Percentiles rank a stretch among this genome's conserved stretches.
Evolutionary conservation across 345 rosid genomes (phyloP).

Genomic region (Limnanthes douglasii): DNA sequence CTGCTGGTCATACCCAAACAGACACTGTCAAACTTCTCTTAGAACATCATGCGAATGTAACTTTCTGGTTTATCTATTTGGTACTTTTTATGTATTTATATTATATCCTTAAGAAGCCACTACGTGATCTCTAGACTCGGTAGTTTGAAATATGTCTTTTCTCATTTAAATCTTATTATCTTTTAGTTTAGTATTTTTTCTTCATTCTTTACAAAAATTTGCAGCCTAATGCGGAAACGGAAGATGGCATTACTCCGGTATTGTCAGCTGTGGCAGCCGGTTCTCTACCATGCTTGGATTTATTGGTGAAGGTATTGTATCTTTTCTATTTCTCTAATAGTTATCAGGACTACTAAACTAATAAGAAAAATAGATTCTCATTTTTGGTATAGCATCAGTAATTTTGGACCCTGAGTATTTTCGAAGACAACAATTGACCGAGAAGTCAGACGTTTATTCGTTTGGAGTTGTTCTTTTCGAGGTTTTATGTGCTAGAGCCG

Average conservation of each 20-base stretch:
- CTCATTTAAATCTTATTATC: not conserved
- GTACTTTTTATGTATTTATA: no score
- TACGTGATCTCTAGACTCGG: no score
- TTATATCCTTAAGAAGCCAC: no score
- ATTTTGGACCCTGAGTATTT: no score
- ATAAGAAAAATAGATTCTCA: no score
- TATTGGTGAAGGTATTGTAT: constrained; percentile 82
- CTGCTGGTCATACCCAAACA: constrained; percentile 75
- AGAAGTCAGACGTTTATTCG: constrained; percentile 81
- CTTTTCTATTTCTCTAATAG: no score
- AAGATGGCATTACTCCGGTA: constrained; percentile 69
- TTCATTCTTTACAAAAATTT: constrained; percentile 11
- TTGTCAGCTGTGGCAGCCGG: constrained; percentile 89
- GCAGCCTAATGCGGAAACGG: constrained; percentile 88
- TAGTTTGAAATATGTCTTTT: no score
- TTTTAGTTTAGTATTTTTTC: not conserved
- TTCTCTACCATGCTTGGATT: constrained; percentile 60
- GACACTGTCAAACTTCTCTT: constrained; percentile 66
- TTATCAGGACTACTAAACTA: no score
- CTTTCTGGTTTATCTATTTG: not conserved
- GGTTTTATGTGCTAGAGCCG: constrained; percentile 60
- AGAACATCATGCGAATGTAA: constrained; percentile 69
- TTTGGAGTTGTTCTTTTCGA: constrained; percentile 87
- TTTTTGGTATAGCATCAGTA: no score
- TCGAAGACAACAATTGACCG: constrained; percentile 75